Evolutionary conservation across 768 basidiomycete genomes (phyloP).

Genomic region (Mycena galericulata): DNA sequence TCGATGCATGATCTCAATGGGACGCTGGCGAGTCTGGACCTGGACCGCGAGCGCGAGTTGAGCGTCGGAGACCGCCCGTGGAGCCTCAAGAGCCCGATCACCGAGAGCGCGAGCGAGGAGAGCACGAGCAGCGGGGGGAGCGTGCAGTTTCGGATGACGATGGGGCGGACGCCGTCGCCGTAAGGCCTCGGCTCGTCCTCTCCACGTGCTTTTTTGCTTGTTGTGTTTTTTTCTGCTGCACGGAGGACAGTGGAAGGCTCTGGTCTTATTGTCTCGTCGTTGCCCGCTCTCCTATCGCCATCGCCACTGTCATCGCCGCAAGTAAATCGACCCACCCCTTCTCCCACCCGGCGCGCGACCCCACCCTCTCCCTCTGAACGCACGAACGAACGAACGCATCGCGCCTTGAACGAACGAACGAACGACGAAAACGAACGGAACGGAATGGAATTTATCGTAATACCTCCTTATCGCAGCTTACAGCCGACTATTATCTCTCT

Average conservation of each 20-base stretch:
- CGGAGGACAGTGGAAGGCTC: slow-evolving; percentile 13
- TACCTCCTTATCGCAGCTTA: slow-evolving; percentile 26
- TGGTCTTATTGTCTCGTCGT: slow-evolving; percentile 29
- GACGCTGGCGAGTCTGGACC: slow-evolving; percentile 79
- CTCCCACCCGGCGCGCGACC: slow-evolving; percentile 16
- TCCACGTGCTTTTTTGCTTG: background rate
- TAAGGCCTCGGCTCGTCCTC: background rate
- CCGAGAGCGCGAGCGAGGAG: slow-evolving; percentile 23
- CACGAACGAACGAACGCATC: slow-evolving; percentile 12
- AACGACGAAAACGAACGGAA: slow-evolving; percentile 14
- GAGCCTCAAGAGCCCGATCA: slow-evolving; percentile 28
- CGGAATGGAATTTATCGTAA: slow-evolving; percentile 24
- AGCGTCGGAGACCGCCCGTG: slow-evolving; percentile 36
- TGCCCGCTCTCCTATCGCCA: slow-evolving; percentile 18
- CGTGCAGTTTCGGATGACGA: slow-evolving; percentile 37
- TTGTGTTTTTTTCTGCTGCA: slow-evolving; percentile 15
- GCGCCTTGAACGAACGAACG: slow-evolving; percentile 1
- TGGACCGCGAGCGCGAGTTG: slow-evolving; percentile 52
- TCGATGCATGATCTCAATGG: slow-evolving; percentile 78
- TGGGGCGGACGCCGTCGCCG: slow-evolving; percentile 29
- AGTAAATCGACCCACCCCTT: background rate
- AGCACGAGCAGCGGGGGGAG: slow-evolving; percentile 35
- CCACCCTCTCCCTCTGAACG: slow-evolving; percentile 2
- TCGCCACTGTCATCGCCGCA: background rate
- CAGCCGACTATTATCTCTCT: slow-evolving; percentile 24